These are phyloP conservation scores for Kluyveromyces marxianus DNA, from an alignment of 1,139 yeast species.

Conservation along the genomic window DNA sequence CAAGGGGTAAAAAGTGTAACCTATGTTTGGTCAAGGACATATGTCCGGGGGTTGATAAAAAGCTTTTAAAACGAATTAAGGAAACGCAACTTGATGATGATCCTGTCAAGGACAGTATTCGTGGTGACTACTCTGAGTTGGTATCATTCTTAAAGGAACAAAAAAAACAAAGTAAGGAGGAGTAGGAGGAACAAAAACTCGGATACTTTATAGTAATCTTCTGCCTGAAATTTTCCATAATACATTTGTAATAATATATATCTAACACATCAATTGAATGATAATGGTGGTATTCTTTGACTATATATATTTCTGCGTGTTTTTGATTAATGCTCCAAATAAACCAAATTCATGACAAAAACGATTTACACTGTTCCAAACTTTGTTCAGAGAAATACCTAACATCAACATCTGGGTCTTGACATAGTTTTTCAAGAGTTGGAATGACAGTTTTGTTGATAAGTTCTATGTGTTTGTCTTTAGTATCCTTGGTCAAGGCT, in stretches of 20 bases:
- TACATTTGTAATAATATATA: no score
- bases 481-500: slow-evolving; percentile 35
- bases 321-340: no score
- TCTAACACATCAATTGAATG: no score
- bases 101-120: slow-evolving; percentile 1
- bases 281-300: background rate
- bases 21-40: slow-evolving; percentile 40
- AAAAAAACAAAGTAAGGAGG: no score
- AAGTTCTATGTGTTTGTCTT: slow-evolving; percentile 32
- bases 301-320: background rate
- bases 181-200: background rate
- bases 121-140: slow-evolving; percentile 11
- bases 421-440: slow-evolving; percentile 53
- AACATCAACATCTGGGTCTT: slow-evolving; percentile 84
- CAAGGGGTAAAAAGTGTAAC: slow-evolving; percentile 66
- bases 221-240: background rate
- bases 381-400: slow-evolving; percentile 73
- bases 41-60: slow-evolving; percentile 18
- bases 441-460: slow-evolving; percentile 54
- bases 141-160: slow-evolving; percentile 5
- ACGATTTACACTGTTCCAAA: slow-evolving; percentile 30
- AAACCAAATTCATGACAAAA: slow-evolving; percentile 5
- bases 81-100: background rate
- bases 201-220: background rate
- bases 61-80: slow-evolving; percentile 2